These are phyloP conservation scores for Mycena capillaripes DNA, from an alignment of 768 basidiomycete species.

Conservation along the genomic window DNA sequence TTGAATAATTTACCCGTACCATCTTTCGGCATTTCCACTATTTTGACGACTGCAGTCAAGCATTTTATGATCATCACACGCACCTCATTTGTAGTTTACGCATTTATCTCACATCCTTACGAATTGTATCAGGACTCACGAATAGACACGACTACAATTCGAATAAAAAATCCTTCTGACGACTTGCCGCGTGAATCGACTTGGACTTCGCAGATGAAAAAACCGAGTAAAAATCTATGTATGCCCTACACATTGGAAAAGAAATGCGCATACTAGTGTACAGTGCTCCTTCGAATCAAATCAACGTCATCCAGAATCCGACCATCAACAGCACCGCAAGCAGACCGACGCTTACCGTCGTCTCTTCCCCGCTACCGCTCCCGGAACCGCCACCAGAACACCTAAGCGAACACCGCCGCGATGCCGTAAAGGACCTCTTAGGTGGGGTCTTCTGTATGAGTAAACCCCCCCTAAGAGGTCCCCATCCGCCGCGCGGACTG, in stretches of 20 bases:
- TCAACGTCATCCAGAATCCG: background rate
- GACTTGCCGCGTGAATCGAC: no score
- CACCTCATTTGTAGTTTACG: conserved; percentile 40
- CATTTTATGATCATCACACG: conserved; percentile 36
- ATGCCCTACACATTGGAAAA: background rate
- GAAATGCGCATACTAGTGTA: no score
- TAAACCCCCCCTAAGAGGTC: no score
- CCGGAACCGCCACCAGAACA: no score
- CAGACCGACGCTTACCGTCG: background rate
- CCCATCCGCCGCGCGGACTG: no score
- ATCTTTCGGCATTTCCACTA: conserved; percentile 29
- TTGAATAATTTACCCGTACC: conserved; percentile 33
- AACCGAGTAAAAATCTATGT: no score
- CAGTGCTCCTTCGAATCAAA: background rate
- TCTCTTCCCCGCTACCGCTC: background rate
- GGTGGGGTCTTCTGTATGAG: no score
- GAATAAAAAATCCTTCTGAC: conserved; percentile 7
- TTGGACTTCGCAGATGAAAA: no score
- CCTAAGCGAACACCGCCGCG: no score
- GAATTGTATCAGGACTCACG: conserved; percentile 38
- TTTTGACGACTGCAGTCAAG: conserved; percentile 33
- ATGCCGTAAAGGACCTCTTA: no score
- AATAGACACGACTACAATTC: conserved; percentile 38
- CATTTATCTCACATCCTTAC: conserved; percentile 18
- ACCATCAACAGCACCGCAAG: background rate